A percentile compares a stretch with the other conserved stretches of the same genome.
phyloP scores from a whole-genome alignment of 1,139 yeast species.

The Cylindricascospora bacillispora region DNA sequence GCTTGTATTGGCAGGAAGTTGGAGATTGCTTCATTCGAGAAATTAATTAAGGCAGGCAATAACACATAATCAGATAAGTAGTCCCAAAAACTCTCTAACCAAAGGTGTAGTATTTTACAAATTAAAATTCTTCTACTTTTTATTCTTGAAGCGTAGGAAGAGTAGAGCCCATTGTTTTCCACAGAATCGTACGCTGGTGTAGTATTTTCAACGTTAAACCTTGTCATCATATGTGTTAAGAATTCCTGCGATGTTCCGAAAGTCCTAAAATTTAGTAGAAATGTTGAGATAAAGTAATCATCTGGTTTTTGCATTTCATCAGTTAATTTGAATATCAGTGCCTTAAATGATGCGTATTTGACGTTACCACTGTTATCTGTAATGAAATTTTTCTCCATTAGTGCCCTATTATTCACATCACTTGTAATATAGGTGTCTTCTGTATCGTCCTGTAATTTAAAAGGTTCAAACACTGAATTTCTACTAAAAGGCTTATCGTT shows the following conservation, averaged over 20 bases:
- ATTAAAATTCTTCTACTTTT: conserved; percentile 57
- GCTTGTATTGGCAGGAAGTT: conserved; percentile 49
- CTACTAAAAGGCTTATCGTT: conserved; percentile 35
- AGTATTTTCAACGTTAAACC: conserved; percentile 45
- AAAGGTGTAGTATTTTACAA: conserved; percentile 54
- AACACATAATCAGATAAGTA: conserved; percentile 45
- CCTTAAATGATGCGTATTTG: conserved; percentile 70
- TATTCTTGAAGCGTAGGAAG: conserved; percentile 36
- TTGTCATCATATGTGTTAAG: conserved; percentile 50
- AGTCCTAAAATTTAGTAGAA: conserved; percentile 67
- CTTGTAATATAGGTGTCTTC: conserved; percentile 1
- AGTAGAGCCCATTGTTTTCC: conserved; percentile 30
- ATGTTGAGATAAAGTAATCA: conserved; percentile 58
- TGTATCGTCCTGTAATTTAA: conserved; percentile 17
- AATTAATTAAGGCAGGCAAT: conserved; percentile 57
- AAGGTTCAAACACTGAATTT: conserved; percentile 28
- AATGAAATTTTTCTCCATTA: conserved; percentile 32
- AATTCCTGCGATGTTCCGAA: conserved; percentile 62
- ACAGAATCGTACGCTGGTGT: conserved; percentile 23
- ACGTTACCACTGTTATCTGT: conserved; percentile 40
- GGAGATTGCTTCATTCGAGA: conserved; percentile 62
- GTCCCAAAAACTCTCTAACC: conserved; percentile 88
- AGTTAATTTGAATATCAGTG: conserved; percentile 57
- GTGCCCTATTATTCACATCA: conserved; percentile 19
- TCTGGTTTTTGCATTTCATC: conserved; percentile 56